Evolutionary conservation across 225 moss, liverwort and hornwort species (phyloP), one percentile per base, ranked within the genome.

Genomic region (Takakia lepidozioides): DNA sequence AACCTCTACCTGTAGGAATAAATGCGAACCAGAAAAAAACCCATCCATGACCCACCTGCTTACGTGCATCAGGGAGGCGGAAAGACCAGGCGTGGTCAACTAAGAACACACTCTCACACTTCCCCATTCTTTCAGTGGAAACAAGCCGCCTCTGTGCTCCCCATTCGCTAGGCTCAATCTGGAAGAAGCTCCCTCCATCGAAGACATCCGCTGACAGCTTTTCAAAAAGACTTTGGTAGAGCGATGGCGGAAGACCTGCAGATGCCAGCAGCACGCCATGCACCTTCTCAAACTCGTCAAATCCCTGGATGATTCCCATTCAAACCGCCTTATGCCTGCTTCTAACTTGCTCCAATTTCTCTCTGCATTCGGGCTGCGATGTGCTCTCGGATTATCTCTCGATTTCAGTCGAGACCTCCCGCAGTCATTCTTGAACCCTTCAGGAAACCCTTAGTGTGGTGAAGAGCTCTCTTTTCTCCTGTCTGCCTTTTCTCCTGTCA

Each of bases 61-160:
- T 70, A 26, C 85, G 73, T 51, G 90, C 90, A 62, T 91, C 80
- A 19, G 90, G 38, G 45, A 90, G 72, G 6, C 95, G 86, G 38
- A 95, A 95, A 1, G 95, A 87, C 95, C 95, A 95, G 13, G 95
- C 87, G 63, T 95, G 95, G 40, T 95, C 95, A 9, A 95, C 56
- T 36, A 95, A 72, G 29, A 95, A 95, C 20, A 95, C 90, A 35
- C 90, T 71, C 22, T 82, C 77, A 10, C 84, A 66, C 17, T 67
- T 74, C 4, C 47, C 43, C 61, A 90, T 46, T 4, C 28, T 57
- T 10, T 30, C 48, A 29, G 42, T 48, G 20, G 58, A 66, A 27
- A 82, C 11, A 27, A 86, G 4, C 18, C 90, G 87, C 56, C 76
- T 84, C 32, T 68, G 65, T 19, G 39, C 45, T 34, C 60, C 73